phyloP scores from a whole-genome alignment of 208 protist species.

The Crithidia sp. region DNA sequence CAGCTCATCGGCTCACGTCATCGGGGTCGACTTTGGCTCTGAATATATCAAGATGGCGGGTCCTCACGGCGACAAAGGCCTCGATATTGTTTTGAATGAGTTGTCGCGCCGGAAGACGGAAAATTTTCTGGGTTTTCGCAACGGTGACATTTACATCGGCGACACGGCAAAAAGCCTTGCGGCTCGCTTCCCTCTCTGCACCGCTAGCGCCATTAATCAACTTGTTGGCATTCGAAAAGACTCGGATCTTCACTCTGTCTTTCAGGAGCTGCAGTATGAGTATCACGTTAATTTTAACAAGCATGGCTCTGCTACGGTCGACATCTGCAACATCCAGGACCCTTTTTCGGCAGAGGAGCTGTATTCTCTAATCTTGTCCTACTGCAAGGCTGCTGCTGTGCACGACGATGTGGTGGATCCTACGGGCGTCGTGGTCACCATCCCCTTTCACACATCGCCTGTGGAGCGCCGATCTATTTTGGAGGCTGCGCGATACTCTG shows the following conservation, averaged over 20 bases:
- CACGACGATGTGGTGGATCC: constrained; percentile 61
- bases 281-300: constrained; percentile 55
- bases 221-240: constrained; percentile 64
- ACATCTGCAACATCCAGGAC: constrained; percentile 50
- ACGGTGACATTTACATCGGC: constrained; percentile 91
- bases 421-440: constrained; percentile 85
- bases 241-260: constrained; percentile 36
- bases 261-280: constrained; percentile 42
- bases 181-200: constrained; percentile 86
- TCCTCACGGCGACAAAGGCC: constrained; percentile 60
- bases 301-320: constrained; percentile 51
- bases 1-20: constrained; percentile 48
- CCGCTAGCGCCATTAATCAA: constrained; percentile 67
- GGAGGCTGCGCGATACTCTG: constrained; percentile 87
- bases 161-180: constrained; percentile 86
- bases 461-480: constrained; percentile 84
- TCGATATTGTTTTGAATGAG: constrained; percentile 96
- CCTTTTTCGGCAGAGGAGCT: constrained; percentile 89
- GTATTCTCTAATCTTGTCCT: constrained; percentile 86
- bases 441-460: constrained; percentile 88
- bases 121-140: constrained; percentile 90
- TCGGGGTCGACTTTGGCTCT: constrained; percentile 91
- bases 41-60: constrained; percentile 83
- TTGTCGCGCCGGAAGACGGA: constrained; percentile 93
- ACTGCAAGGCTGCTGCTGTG: constrained; percentile 51